Evolutionary conservation across 140 eudicot genomes (phyloP).

Genomic region (Stevia rebaudiana): DNA sequence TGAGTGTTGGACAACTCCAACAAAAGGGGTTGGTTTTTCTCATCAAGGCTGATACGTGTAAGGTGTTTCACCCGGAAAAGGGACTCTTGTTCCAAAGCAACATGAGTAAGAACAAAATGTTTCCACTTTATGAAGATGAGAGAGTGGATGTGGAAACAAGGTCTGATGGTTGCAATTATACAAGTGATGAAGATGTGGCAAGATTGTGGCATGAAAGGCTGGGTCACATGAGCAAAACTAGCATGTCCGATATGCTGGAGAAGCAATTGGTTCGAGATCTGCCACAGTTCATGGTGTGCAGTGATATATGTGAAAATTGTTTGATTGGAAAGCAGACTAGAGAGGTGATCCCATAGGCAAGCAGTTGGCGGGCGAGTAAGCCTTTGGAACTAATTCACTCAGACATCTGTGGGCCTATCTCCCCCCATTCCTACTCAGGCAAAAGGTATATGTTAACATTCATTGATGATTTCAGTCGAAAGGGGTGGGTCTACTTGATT

Average conservation of each 20-base stretch:
- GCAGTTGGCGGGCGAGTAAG: not conserved
- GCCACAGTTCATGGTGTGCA: not conserved
- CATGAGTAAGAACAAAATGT: conserved; percentile 1
- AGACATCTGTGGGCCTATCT: not conserved
- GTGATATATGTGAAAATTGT: not conserved
- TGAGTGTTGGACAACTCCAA: conserved; percentile 6
- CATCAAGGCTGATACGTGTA: not conserved
- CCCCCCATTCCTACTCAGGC: not conserved
- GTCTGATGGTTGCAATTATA: too few relatives aligned
- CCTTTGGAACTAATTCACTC: not conserved
- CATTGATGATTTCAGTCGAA: not conserved
- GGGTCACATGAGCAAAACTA: not conserved
- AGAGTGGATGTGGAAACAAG: too few relatives aligned
- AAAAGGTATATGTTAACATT: not conserved
- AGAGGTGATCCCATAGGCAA: not conserved
- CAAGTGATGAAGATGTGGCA: not conserved
- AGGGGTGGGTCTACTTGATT: not conserved
- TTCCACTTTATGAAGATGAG: not conserved
- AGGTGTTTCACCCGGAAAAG: not conserved
- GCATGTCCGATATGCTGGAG: not conserved
- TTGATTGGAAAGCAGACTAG: not conserved
- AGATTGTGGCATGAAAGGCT: not conserved
- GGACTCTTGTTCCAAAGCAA: not conserved
- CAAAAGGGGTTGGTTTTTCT: not conserved
- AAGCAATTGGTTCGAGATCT: not conserved